Conservation (phyloP, 352 stramenopile species). For the Globisporangium carolinianum region DNA sequence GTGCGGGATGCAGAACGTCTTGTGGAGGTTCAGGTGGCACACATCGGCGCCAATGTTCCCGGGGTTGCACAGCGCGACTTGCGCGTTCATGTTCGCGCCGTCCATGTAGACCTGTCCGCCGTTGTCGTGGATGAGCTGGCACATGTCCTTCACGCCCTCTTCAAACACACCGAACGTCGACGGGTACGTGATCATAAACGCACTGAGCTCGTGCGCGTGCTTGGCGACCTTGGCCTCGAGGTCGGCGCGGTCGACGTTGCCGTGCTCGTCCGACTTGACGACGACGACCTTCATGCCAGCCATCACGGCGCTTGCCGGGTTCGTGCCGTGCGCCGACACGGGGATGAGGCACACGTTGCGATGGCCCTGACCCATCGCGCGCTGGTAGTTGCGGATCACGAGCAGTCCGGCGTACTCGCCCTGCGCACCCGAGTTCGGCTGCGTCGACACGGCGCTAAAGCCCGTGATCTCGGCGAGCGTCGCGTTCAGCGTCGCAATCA, state of each 20-base stretch:
- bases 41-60: constrained; percentile 96
- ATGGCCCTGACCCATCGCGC: constrained; percentile 87
- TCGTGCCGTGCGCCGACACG: constrained; percentile 98
- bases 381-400: constrained; percentile 95
- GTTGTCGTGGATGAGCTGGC: constrained; percentile 92
- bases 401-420: constrained; percentile 98
- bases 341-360: constrained; percentile 98
- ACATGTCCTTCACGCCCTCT: constrained; percentile 96
- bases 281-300: constrained; percentile 97
- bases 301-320: constrained; percentile 96
- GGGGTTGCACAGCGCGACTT: constrained; percentile 96
- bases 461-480: constrained; percentile 97
- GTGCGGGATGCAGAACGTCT: constrained; percentile 99
- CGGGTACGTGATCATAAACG: constrained; percentile 99
- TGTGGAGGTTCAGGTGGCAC: constrained; percentile 99
- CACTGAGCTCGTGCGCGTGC: constrained; percentile 94
- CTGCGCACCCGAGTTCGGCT: constrained; percentile 97
- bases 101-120: constrained; percentile 99
- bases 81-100: constrained; percentile 99
- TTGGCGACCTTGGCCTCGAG: constrained; percentile 93
- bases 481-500: constrained; percentile 95
- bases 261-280: constrained; percentile 94
- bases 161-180: constrained; percentile 99
- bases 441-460: constrained; percentile 95
- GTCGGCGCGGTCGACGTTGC: constrained; percentile 96